A percentile compares a stretch with the other conserved stretches of the same genome.
These are phyloP conservation scores for Fusarium penzigii DNA, from an alignment of 2,329 filamentous ascomycete genomes.

Conservation along the genomic window DNA sequence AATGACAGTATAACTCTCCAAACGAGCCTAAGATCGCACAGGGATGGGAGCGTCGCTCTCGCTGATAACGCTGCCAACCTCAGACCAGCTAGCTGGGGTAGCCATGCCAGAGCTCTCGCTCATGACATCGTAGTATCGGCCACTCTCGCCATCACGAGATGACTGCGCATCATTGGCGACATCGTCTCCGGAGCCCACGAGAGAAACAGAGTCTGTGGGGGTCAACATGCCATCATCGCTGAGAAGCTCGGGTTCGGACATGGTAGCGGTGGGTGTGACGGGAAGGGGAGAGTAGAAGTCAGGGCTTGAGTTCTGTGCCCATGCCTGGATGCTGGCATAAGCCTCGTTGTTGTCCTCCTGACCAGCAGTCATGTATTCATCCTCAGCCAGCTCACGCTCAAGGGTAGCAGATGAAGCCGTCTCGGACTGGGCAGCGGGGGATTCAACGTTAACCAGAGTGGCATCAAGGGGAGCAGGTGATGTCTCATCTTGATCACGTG, in stretches of 20 bases:
- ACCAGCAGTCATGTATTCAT: conserved; percentile 56
- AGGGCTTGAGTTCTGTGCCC: conserved; percentile 56
- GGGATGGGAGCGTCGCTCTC: conserved; percentile 47
- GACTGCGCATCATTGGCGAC: conserved; percentile 45
- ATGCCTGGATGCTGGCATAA: conserved; percentile 64
- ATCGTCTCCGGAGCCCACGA: conserved; percentile 54
- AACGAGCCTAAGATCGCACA: conserved; percentile 30
- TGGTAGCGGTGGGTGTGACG: conserved; percentile 47
- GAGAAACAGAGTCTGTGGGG: conserved; percentile 59
- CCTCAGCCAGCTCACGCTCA: conserved; percentile 38
- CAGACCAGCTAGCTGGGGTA: conserved; percentile 65
- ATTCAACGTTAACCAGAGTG: conserved; percentile 36
- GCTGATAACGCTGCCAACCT: conserved; percentile 64
- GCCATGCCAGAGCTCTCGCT: conserved; percentile 61
- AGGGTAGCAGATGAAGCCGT: conserved; percentile 32
- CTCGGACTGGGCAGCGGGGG: conserved; percentile 20
- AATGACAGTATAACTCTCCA: background rate
- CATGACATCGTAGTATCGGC: conserved; percentile 53
- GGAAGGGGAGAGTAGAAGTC: conserved; percentile 64
- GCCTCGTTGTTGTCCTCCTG: conserved; percentile 49
- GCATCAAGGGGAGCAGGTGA: conserved; percentile 23
- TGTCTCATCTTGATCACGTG: conserved; percentile 35
- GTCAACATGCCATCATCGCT: conserved; percentile 55
- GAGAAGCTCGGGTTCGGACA: conserved; percentile 54
- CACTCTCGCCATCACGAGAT: conserved; percentile 38